These are phyloP conservation scores for Cladophialophora immunda DNA, from an alignment of 2,329 filamentous ascomycete genomes.

Conservation along the genomic window DNA sequence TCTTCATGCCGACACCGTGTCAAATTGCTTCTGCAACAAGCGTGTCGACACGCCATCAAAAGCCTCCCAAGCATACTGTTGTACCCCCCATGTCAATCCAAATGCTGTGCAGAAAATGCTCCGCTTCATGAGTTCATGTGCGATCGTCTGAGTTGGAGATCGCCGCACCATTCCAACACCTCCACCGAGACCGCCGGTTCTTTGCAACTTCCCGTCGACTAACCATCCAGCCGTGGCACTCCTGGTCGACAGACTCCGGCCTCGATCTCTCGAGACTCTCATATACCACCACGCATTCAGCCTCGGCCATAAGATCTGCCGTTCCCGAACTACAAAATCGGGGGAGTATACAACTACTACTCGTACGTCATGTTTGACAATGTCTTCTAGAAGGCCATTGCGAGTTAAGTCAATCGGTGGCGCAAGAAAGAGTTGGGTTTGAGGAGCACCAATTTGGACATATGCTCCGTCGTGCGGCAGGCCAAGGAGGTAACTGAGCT, in stretches of 20 bases:
- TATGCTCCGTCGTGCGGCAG: too few relatives aligned
- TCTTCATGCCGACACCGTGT: conserved; percentile 61
- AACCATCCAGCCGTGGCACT: conserved; percentile 61
- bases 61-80: conserved; percentile 63
- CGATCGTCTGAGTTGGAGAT: too few relatives aligned
- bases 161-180: too few relatives aligned
- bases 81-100: conserved; percentile 52
- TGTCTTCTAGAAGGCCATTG: conserved; percentile 94
- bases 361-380: conserved; percentile 97
- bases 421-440: conserved; percentile 80
- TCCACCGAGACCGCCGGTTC: neutral
- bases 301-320: too few relatives aligned
- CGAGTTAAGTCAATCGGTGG: conserved; percentile 92
- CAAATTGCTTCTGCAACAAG: conserved; percentile 65
- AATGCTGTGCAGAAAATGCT: conserved; percentile 38
- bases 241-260: conserved; percentile 70
- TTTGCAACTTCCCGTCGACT: neutral
- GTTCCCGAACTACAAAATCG: conserved; percentile 93
- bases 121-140: conserved; percentile 37
- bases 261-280: conserved; percentile 63
- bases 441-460: conserved; percentile 82
- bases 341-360: conserved; percentile 92
- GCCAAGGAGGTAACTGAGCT: too few relatives aligned
- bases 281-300: too few relatives aligned
- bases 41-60: conserved; percentile 51